Evolutionary conservation across 1,284 basidiomycete species (phyloP).

Genomic region (Sporisorium reilianum): DNA sequence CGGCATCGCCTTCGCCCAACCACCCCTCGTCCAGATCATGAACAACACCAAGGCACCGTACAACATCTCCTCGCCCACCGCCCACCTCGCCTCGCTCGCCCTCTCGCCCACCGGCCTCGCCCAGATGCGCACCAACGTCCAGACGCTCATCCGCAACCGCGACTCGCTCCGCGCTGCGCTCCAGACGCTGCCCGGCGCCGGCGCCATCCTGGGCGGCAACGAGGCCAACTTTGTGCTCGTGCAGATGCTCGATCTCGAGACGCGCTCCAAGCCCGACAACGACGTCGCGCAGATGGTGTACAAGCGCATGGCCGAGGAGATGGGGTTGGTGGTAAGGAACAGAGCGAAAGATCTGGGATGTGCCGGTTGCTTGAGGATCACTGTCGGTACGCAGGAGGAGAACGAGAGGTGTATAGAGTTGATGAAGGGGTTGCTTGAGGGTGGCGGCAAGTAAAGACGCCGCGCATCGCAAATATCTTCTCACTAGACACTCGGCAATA

Average conservation of each 20-base stretch:
- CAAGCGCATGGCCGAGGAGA: conserved; percentile 83
- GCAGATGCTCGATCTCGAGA: conserved; percentile 76
- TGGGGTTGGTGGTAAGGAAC: conserved; percentile 90
- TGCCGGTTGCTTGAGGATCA: conserved; percentile 86
- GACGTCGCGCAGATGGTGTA: conserved; percentile 80
- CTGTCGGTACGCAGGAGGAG: conserved; percentile 87
- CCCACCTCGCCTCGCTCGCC: conserved; percentile 83
- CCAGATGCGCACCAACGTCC: conserved; percentile 78
- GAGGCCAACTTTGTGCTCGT: conserved; percentile 93
- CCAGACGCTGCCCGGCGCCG: conserved; percentile 73
- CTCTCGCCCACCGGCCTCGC: conserved; percentile 77
- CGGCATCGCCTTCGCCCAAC: conserved; percentile 89
- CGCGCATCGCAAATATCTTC: neutral
- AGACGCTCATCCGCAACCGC: conserved; percentile 76
- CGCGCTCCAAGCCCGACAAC: conserved; percentile 76
- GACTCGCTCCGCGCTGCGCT: conserved; percentile 74
- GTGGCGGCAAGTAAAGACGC: conserved; percentile 7
- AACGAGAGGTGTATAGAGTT: conserved; percentile 60
- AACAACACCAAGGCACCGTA: conserved; percentile 98
- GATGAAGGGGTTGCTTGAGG: conserved; percentile 54
- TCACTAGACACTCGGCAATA: conserved; percentile 5
- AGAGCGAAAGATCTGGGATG: conserved; percentile 89
- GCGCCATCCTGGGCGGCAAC: conserved; percentile 81
- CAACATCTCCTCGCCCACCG: conserved; percentile 92
- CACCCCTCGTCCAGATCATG: conserved; percentile 88